phyloP scores from a whole-genome alignment of 2,329 filamentous ascomycete species.

The Ceratocystis colombiana region DNA sequence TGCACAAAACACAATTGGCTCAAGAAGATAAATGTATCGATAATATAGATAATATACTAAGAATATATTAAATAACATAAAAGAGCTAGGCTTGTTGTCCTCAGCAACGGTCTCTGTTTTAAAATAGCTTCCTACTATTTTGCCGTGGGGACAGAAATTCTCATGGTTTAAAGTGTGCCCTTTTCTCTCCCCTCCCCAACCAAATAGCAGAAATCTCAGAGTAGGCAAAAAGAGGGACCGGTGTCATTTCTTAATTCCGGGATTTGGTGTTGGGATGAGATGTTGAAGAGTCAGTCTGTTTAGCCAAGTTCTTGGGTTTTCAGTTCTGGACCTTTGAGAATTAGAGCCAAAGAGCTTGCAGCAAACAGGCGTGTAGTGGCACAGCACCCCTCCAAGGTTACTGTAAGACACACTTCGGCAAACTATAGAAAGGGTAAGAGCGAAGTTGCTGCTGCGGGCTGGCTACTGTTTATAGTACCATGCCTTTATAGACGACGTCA shows the following conservation, averaged over 20 bases:
- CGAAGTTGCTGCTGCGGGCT: not conserved
- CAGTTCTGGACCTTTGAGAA: not conserved
- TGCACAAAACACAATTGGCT: not conserved
- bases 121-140: not conserved
- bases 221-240: not conserved
- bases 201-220: not conserved
- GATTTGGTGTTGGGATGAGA: not conserved
- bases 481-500: conserved; percentile 10
- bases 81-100: not conserved
- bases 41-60: no score
- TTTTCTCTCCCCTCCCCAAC: not conserved
- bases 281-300: not conserved
- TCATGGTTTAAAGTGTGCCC: no score
- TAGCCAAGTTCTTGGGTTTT: not conserved
- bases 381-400: not conserved
- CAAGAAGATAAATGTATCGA: not conserved
- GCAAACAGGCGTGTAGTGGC: not conserved
- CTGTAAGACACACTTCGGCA: not conserved
- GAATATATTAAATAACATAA: not conserved
- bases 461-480: not conserved
- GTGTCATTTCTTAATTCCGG: not conserved
- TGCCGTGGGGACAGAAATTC: no score
- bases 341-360: not conserved
- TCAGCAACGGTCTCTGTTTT: not conserved
- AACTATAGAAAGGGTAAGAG: not conserved